phyloP scores from a whole-genome alignment of 306 rosid species.

The Prunus padus region DNA sequence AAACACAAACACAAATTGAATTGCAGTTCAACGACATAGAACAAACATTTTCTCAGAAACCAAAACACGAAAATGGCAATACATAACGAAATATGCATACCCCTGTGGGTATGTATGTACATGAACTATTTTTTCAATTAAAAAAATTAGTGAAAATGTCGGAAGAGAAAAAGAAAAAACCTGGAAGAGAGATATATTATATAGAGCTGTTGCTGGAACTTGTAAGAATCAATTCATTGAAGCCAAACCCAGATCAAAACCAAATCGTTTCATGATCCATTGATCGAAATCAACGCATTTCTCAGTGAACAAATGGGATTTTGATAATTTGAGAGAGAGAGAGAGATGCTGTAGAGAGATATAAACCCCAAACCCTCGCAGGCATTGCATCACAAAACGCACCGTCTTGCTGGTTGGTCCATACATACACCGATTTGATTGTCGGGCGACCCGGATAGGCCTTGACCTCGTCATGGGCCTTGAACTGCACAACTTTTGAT shows the following conservation, averaged over 20 bases:
- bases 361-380: constrained; percentile 8
- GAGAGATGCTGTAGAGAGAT: background rate
- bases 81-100: background rate
- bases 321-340: background rate
- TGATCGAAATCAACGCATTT: background rate
- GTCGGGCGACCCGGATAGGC: background rate
- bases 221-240: constrained; percentile 1
- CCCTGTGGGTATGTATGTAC: background rate
- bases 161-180: background rate
- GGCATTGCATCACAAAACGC: background rate
- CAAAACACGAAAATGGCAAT: background rate
- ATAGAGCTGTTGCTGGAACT: background rate
- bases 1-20: background rate
- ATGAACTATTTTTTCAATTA: background rate
- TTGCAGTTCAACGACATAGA: background rate
- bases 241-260: background rate
- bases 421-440: background rate
- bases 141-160: background rate
- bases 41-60: background rate
- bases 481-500: background rate
- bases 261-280: background rate
- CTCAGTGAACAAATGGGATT: background rate
- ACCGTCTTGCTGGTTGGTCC: background rate
- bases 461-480: background rate
- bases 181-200: background rate